phyloP scores from a whole-genome alignment of 2,329 filamentous ascomycete species.

The Myriangium duriaei region DNA sequence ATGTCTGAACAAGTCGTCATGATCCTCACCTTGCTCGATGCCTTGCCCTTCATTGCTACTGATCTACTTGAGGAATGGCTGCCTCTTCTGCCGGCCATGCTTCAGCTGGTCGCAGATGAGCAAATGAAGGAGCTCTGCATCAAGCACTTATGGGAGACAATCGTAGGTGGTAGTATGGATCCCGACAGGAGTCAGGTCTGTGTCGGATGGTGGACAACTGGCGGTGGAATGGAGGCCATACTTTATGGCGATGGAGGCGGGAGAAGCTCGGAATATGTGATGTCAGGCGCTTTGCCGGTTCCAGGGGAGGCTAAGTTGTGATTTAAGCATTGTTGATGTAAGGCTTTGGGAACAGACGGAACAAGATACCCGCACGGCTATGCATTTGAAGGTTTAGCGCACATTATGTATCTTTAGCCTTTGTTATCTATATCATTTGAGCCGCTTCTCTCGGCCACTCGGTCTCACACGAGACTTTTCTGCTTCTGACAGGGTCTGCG shows the following conservation, averaged over 20 bases:
- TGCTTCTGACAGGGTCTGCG: too few species aligned
- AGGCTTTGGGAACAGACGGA: not conserved
- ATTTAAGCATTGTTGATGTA: not conserved
- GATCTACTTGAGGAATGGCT: conserved; percentile 70
- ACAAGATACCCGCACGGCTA: too few species aligned
- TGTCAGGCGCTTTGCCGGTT: conserved; percentile 4
- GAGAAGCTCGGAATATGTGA: conserved; percentile 1
- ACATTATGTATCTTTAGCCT: not conserved
- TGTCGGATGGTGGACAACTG: conserved; percentile 74
- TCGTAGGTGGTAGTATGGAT: conserved; percentile 77
- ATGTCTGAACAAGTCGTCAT: conserved; percentile 72
- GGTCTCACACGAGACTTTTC: too few species aligned
- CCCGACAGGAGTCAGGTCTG: conserved; percentile 67
- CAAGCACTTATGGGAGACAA: conserved; percentile 64
- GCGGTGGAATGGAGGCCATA: conserved; percentile 46
- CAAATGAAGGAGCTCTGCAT: conserved; percentile 52
- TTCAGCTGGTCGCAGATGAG: conserved; percentile 51
- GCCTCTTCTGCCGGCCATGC: conserved; percentile 52
- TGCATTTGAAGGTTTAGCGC: too few species aligned
- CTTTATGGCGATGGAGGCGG: conserved; percentile 31
- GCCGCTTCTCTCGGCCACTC: too few species aligned
- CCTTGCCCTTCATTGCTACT: conserved; percentile 60
- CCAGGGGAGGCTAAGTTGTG: conserved; percentile 1
- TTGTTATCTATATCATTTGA: not conserved
- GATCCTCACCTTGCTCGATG: conserved; percentile 64